Percentiles rank a stretch among this genome's conserved stretches.
Evolutionary conservation across 257 asterid species (phyloP).

Genomic region (Agastache rugosa): DNA sequence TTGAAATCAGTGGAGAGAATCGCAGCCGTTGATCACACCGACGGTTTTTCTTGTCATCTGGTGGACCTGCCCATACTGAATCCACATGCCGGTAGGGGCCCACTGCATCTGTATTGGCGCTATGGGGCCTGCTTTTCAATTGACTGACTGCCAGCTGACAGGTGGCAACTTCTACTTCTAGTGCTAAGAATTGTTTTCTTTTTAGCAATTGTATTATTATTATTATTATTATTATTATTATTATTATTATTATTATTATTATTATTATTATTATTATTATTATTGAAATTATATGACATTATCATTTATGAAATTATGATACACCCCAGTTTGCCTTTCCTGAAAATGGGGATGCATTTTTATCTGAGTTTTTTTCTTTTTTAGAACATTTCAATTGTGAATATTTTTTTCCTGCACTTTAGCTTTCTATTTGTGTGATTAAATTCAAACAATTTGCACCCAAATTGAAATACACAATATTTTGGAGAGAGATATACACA

Average conservation of each 20-base stretch:
- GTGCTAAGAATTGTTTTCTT: too few relatives aligned
- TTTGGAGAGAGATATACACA: too few relatives aligned
- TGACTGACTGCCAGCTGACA: background rate
- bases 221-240: too few relatives aligned
- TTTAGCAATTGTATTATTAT: too few relatives aligned
- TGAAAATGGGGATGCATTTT: too few relatives aligned
- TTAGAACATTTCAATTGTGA: too few relatives aligned
- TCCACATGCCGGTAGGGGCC: background rate
- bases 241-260: too few relatives aligned
- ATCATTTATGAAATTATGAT: background rate
- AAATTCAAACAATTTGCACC: background rate
- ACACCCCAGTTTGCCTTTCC: too few relatives aligned
- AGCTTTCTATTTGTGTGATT: background rate
- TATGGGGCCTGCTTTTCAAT: background rate
- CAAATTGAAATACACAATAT: background rate
- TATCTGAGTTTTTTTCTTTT: too few relatives aligned
- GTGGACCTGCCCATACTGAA: conserved; percentile 20
- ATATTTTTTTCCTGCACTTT: too few relatives aligned
- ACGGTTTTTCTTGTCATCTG: background rate
- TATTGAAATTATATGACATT: too few relatives aligned
- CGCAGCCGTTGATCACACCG: conserved; percentile 5
- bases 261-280: too few relatives aligned
- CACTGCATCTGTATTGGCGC: background rate
- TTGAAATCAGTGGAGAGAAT: background rate
- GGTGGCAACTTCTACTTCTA: background rate